Conservation (phyloP, 257 asterid genomes). For the Osmanthus fragrans region DNA sequence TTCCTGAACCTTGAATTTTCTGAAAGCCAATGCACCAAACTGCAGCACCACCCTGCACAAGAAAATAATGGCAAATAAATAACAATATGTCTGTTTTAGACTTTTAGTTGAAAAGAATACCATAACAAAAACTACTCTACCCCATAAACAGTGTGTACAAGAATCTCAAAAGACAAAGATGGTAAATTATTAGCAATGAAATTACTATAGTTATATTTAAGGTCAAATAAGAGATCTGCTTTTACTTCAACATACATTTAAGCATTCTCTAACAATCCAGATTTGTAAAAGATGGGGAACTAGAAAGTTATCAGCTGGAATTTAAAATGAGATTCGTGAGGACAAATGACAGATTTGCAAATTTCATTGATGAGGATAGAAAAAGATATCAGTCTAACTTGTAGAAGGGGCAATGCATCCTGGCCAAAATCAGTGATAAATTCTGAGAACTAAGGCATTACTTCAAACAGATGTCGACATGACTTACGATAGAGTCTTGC, state of each 20-base stretch:
- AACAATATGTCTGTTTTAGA: background rate
- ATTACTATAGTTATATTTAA: background rate
- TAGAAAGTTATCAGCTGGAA: background rate
- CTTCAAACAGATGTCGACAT: background rate
- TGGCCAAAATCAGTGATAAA: background rate
- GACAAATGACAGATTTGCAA: too few species aligned
- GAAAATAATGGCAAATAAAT: slow-evolving; percentile 6
- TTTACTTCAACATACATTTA: background rate
- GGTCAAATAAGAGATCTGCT: background rate
- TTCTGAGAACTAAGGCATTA: background rate
- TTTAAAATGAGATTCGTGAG: background rate
- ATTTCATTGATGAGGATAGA: background rate
- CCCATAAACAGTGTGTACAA: background rate
- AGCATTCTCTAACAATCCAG: slow-evolving; percentile 4
- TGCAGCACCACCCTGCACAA: slow-evolving; percentile 76
- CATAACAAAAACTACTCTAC: background rate
- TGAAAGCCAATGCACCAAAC: slow-evolving; percentile 98
- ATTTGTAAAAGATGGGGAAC: background rate
- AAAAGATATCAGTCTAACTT: background rate
- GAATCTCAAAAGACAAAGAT: background rate
- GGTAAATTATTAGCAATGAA: background rate
- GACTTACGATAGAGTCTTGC: slow-evolving; percentile 86
- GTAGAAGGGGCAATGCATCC: background rate
- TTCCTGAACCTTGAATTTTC: slow-evolving; percentile 72
- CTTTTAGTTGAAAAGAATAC: background rate